Evolutionary conservation across 441 rosid species (phyloP).

Genomic region (Eruca vesicaria): DNA sequence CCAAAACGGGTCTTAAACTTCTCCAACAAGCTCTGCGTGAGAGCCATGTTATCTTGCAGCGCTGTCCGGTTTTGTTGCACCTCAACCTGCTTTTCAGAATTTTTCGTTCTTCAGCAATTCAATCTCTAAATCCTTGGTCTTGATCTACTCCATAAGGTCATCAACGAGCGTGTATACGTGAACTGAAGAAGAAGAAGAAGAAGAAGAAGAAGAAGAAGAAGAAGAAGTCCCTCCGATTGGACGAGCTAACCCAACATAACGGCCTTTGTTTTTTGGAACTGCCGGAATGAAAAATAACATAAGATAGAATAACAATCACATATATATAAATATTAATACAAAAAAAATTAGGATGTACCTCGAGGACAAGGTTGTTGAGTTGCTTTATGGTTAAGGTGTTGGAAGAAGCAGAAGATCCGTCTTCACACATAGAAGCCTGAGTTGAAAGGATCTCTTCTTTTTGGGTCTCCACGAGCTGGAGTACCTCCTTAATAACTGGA

Average conservation of each 20-base stretch:
- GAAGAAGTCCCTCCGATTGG: not conserved
- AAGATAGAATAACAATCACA: not conserved
- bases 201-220: not conserved
- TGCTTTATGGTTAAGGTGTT: too few relatives aligned
- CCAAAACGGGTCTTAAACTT: not conserved
- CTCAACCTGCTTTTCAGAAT: not conserved
- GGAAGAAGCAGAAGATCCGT: too few relatives aligned
- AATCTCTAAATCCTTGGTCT: not conserved
- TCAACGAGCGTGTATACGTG: not conserved
- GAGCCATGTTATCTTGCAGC: not conserved
- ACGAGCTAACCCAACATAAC: not conserved
- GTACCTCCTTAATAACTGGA: too few relatives aligned
- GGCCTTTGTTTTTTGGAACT: not conserved
- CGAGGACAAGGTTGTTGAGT: too few relatives aligned
- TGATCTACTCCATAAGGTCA: not conserved
- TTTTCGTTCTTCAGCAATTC: not conserved
- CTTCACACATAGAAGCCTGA: too few relatives aligned
- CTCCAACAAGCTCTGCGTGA: not conserved
- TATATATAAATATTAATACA: too few relatives aligned
- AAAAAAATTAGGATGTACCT: too few relatives aligned
- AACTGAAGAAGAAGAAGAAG: not conserved
- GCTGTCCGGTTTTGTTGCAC: not conserved
- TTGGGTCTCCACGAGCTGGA: too few relatives aligned
- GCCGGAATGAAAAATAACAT: not conserved
- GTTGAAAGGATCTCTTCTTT: too few relatives aligned